A percentile compares a stretch with the other conserved stretches of the same genome.
These are phyloP conservation scores for Cladochytrium tenue DNA, from an alignment of 371 early-diverging fungal species.

Conservation along the genomic window DNA sequence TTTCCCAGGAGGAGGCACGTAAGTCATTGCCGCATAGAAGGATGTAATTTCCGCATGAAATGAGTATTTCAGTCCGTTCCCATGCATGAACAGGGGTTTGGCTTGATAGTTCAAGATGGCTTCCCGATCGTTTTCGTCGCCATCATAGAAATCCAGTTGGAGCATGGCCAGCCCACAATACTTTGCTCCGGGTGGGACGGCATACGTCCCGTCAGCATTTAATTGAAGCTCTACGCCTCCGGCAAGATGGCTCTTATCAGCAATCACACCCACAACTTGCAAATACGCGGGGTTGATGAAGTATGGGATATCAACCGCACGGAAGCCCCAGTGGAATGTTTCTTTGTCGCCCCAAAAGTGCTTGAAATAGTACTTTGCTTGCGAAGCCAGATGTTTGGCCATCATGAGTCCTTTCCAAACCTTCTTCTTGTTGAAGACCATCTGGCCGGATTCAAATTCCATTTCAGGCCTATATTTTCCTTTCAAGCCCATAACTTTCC, in stretches of 20 bases:
- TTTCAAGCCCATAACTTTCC: slow-evolving; percentile 13
- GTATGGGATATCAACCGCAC: background rate
- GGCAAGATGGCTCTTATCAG: background rate
- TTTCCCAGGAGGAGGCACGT: background rate
- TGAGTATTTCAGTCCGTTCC: background rate
- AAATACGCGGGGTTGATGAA: slow-evolving; percentile 7
- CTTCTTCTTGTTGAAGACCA: slow-evolving; percentile 5
- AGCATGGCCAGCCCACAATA: background rate
- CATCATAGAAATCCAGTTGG: background rate
- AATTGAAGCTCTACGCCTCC: background rate
- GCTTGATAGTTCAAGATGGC: background rate
- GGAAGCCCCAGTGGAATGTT: slow-evolving; percentile 19
- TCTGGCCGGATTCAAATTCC: slow-evolving; percentile 9
- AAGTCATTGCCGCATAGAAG: background rate
- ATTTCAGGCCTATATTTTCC: background rate
- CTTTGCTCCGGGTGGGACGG: background rate
- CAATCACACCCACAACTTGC: slow-evolving; percentile 8
- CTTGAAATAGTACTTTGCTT: slow-evolving; percentile 11
- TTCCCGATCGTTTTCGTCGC: background rate
- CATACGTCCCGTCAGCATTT: background rate
- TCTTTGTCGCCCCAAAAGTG: slow-evolving; percentile 22
- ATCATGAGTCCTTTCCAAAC: slow-evolving; percentile 1
- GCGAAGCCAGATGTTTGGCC: background rate
- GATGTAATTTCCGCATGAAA: background rate
- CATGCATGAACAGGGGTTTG: background rate